Percentiles rank a stretch among this genome's conserved stretches.
These are phyloP conservation scores for Botrytis fabae DNA, from an alignment of 2,329 filamentous ascomycete species.

Conservation along the genomic window DNA sequence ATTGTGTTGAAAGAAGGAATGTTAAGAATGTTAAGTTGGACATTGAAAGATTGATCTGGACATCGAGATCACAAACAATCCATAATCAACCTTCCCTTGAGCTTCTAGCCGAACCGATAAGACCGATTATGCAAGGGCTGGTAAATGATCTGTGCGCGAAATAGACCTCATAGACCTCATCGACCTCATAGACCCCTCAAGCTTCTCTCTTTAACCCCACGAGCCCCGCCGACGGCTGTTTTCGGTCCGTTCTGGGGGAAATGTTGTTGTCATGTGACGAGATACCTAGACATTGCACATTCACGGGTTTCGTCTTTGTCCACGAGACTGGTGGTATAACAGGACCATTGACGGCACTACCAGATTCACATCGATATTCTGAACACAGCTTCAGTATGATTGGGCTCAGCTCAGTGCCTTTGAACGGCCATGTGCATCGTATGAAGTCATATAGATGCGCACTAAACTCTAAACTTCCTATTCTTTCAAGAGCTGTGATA, in stretches of 20 bases:
- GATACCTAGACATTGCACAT: background rate
- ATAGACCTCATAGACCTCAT: background rate
- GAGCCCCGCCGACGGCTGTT: background rate
- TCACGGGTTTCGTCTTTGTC: background rate
- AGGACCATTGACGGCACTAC: background rate
- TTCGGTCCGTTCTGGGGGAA: background rate
- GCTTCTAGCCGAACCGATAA: slow-evolving; percentile 14
- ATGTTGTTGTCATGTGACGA: background rate
- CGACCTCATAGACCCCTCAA: background rate
- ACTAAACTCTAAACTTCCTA: no score
- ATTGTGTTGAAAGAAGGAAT: background rate
- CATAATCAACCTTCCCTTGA: background rate
- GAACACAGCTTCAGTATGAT: background rate
- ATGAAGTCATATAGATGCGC: background rate
- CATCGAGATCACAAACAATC: background rate
- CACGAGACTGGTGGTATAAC: background rate
- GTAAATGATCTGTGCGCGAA: slow-evolving; percentile 5
- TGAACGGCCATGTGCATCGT: background rate
- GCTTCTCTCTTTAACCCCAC: background rate
- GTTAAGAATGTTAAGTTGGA: background rate
- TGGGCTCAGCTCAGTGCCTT: background rate
- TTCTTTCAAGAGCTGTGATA: background rate
- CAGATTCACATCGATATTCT: background rate
- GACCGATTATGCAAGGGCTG: background rate
- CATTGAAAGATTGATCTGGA: background rate